Base-by-base conservation (phyloP, 2,329 filamentous ascomycete genomes). In the Alternaria arborescens region DNA sequence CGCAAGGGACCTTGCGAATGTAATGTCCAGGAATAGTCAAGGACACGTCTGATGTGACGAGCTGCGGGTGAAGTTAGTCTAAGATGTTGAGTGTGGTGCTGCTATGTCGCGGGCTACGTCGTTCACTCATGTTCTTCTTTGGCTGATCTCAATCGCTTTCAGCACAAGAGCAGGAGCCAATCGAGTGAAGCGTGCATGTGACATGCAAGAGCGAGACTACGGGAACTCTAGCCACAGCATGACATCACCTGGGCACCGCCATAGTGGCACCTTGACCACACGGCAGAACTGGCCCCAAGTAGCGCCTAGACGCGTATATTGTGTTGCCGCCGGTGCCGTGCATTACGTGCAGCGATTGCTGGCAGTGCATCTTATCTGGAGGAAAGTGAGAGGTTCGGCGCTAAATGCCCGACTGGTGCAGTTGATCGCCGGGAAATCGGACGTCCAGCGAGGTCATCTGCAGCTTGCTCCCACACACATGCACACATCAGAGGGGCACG, bases 401-500 rank as follows among this genome's bases (percentile, higher is more conserved):
- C 53, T 56, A 44, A 51, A 48, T 28, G 32, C 44, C 46, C 59
- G 54, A 52, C 22, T 20, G 20, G 40, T 42, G 63, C 36, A 57
- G 34, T 60, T 36, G 65, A 58, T 52, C 52, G 54, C 38, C 48
- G 59, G 36, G 38, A 52, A 42, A 47, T 41, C 38, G 61, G 22
- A 57, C 46, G n/a, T 52, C 24, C 52, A 48, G 51, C 54, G 52
- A 24, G 66, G 69, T 71, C 69, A 71, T 71, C 68, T 71, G 69
- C 68, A 58, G 54, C 50, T 58, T 54, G 61, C 54, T 30, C 51
- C 57, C 66, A 56, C 53, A 24, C 62, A 58, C 62, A 60, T 64
- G 51, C 53, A 24, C 61, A 57, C 42, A 59, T 41, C 52, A 65
- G 61, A 68, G 60, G 62, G 54, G 60, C 66, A 60, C 56, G 36